These are phyloP conservation scores for Scutellaria barbata DNA, from an alignment of 257 asterid genomes.

Conservation along the genomic window DNA sequence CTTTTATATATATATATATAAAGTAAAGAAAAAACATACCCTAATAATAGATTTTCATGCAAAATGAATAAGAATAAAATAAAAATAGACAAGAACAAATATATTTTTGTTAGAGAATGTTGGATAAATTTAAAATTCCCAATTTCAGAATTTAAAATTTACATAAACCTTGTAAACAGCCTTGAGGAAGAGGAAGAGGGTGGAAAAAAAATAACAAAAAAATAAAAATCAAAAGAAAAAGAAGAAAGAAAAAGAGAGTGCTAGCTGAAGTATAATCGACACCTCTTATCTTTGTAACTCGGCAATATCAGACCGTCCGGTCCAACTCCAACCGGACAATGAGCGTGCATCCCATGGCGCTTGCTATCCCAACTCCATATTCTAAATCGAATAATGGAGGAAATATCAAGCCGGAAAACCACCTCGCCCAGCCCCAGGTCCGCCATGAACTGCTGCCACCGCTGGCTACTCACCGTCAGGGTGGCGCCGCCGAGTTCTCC, in stretches of 20 bases:
- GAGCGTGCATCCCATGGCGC: slow-evolving; percentile 65
- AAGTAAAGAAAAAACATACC: no score
- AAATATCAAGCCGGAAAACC: slow-evolving; percentile 53
- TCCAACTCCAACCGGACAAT: slow-evolving; percentile 74
- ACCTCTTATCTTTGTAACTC: slow-evolving; percentile 55
- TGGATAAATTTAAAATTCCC: no score
- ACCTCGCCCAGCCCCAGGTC: slow-evolving; percentile 55
- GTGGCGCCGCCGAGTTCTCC: slow-evolving; percentile 55
- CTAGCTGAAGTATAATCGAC: slow-evolving; percentile 67
- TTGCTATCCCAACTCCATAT: slow-evolving; percentile 67
- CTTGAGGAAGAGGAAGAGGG: no score
- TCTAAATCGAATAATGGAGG: slow-evolving; percentile 58
- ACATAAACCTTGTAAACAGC: no score
- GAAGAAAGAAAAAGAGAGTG: neutral
- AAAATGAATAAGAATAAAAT: no score
- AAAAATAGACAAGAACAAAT: no score
- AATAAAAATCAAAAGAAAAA: neutral
- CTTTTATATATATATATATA: no score
- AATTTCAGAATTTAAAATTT: no score
- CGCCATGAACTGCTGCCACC: slow-evolving; percentile 53
- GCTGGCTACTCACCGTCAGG: slow-evolving; percentile 45
- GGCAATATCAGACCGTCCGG: slow-evolving; percentile 62
- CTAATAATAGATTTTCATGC: no score
- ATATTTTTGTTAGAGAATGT: no score
- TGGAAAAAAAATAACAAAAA: no score